These are phyloP conservation scores for Colletotrichum kahawae DNA, from an alignment of 2,329 filamentous ascomycete species.

Conservation along the genomic window DNA sequence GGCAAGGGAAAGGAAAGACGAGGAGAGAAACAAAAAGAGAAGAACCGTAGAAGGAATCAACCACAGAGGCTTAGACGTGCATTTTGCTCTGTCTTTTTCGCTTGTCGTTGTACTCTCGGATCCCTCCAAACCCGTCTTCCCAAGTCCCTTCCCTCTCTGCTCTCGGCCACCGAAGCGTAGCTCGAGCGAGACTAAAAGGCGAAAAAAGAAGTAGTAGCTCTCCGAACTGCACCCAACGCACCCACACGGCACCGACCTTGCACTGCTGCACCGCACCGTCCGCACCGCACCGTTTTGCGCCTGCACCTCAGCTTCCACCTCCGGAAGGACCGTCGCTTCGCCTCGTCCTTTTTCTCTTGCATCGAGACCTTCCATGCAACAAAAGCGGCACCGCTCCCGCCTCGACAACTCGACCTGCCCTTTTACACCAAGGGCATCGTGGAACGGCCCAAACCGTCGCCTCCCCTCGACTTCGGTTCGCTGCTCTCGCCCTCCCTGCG, in stretches of 20 bases:
- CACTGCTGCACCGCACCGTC: constrained; percentile 11
- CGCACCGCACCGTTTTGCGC: constrained; percentile 1
- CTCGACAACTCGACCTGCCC: not conserved
- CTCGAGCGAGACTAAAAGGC: constrained; percentile 17
- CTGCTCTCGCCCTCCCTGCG: not conserved
- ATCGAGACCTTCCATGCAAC: constrained; percentile 12
- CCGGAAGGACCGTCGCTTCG: not conserved
- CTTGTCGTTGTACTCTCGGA: constrained; percentile 9
- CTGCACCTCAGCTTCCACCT: not conserved
- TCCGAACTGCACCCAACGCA: constrained; percentile 12
- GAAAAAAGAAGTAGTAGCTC: constrained; percentile 6
- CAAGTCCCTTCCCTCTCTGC: not conserved
- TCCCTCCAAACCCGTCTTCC: not conserved
- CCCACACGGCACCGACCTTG: constrained; percentile 1
- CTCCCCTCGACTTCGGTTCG: not conserved
- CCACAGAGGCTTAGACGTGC: not conserved
- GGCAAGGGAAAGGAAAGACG: not conserved
- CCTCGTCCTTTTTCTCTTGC: not conserved
- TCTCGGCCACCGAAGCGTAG: constrained; percentile 20
- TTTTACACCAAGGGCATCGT: constrained; percentile 6
- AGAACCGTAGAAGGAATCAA: not conserved
- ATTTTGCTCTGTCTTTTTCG: not conserved
- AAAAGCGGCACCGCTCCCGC: constrained; percentile 14
- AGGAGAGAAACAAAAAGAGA: not conserved
- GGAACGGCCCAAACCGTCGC: constrained; percentile 11